Evolutionary conservation across 2,329 filamentous ascomycete species (phyloP).

Genomic region (Monosporascus sp.): DNA sequence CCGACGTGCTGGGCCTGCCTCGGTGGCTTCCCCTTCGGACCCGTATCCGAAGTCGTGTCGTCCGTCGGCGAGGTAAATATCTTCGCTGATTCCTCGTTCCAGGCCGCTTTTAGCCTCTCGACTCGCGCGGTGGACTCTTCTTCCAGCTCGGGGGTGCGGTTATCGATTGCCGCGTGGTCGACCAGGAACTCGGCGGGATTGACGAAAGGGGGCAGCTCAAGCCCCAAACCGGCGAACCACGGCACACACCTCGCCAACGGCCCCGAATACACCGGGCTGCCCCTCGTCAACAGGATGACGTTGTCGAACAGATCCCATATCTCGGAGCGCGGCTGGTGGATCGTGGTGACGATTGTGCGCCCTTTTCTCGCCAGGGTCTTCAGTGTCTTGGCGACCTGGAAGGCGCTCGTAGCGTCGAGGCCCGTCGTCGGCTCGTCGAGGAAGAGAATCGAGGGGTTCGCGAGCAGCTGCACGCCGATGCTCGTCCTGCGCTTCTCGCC

Average conservation of each 20-base stretch:
- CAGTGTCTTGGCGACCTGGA: conserved; percentile 65
- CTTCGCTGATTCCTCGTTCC: conserved; percentile 40
- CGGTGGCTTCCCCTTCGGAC: conserved; percentile 6
- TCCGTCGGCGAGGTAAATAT: conserved; percentile 17
- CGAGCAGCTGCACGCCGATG: conserved; percentile 73
- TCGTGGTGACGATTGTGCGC: conserved; percentile 66
- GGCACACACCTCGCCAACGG: conserved; percentile 50
- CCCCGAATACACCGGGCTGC: conserved; percentile 65
- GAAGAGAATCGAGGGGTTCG: conserved; percentile 72
- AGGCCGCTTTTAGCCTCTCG: conserved; percentile 53
- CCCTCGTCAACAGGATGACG: conserved; percentile 62
- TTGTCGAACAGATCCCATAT: conserved; percentile 76
- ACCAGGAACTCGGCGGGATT: conserved; percentile 76
- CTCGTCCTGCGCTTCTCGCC: conserved; percentile 73
- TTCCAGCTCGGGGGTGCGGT: conserved; percentile 62
- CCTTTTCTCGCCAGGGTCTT: conserved; percentile 64
- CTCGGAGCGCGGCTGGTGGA: conserved; percentile 73
- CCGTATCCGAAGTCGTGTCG: conserved; percentile 10
- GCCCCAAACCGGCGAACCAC: conserved; percentile 59
- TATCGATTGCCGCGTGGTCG: conserved; percentile 70
- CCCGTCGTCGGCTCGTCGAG: conserved; percentile 77
- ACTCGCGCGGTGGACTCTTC: conserved; percentile 54
- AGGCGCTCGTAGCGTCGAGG: conserved; percentile 71
- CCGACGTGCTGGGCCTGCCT: conserved; percentile 41
- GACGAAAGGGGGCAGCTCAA: conserved; percentile 63